Conservation (phyloP, 768 basidiomycete genomes). For the Xerocomellus intermedius region DNA sequence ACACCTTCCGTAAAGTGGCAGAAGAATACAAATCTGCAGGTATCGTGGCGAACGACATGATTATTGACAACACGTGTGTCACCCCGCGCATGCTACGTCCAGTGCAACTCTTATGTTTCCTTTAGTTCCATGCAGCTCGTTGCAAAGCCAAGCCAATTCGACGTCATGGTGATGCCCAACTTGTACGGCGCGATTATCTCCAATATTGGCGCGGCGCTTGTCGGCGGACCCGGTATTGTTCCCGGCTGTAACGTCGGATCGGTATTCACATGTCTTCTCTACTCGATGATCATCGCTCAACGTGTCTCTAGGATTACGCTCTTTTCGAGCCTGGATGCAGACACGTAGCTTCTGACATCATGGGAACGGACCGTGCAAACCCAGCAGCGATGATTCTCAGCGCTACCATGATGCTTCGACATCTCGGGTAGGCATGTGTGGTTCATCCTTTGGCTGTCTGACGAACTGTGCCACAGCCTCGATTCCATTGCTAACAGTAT, state of each 20-base stretch:
- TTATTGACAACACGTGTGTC: conserved; percentile 93
- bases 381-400: conserved; percentile 97
- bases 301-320: conserved; percentile 73
- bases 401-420: conserved; percentile 96
- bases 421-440: conserved; percentile 69
- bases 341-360: conserved; percentile 92
- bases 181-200: conserved; percentile 96
- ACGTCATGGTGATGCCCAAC: conserved; percentile 99
- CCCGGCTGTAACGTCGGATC: conserved; percentile 98
- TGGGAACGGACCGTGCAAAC: conserved; percentile 95
- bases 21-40: conserved; percentile 95
- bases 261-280: conserved; percentile 40
- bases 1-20: conserved; percentile 94
- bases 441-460: conserved; percentile 14
- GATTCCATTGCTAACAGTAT: conserved; percentile 93
- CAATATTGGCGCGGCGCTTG: conserved; percentile 97
- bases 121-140: conserved; percentile 98
- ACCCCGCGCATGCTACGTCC: background rate
- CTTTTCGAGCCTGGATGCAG: conserved; percentile 99
- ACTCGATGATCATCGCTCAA: background rate
- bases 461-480: conserved; percentile 49
- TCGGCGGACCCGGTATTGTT: conserved; percentile 97
- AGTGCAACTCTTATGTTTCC: background rate
- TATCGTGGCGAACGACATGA: conserved; percentile 96
- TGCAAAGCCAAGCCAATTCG: conserved; percentile 92